These are phyloP conservation scores for Sporothrix inflata DNA, from an alignment of 2,329 filamentous ascomycete genomes.

Conservation along the genomic window DNA sequence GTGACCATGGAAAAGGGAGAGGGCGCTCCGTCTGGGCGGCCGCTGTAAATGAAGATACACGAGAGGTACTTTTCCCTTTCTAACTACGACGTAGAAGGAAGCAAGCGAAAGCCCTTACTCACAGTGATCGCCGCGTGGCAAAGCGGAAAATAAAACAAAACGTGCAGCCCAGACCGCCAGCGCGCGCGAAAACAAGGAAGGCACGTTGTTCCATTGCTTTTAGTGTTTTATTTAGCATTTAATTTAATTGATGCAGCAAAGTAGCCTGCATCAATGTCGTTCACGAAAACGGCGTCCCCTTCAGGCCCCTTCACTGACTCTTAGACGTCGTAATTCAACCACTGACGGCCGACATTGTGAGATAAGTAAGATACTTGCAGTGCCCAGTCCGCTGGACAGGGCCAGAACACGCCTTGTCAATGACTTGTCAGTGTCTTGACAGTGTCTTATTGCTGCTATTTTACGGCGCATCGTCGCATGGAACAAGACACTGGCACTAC, in stretches of 20 bases:
- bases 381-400: background rate
- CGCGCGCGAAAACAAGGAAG: background rate
- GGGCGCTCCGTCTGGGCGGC: background rate
- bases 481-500: background rate
- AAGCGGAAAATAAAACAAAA: conserved; percentile 22
- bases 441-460: background rate
- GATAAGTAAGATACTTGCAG: background rate
- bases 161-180: background rate
- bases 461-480: background rate
- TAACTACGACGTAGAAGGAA: background rate
- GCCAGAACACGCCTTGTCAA: background rate
- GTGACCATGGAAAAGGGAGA: background rate
- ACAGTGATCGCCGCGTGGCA: conserved; percentile 26
- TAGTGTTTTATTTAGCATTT: background rate
- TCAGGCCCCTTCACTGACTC: background rate
- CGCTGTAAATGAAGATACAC: conserved; percentile 12
- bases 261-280: background rate
- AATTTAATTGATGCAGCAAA: conserved; percentile 13
- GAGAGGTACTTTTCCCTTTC: background rate
- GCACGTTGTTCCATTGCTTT: conserved; percentile 19
- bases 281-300: background rate
- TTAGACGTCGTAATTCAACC: background rate
- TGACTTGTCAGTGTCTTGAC: background rate
- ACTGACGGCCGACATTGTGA: background rate
- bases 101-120: conserved; percentile 7